Percentiles rank a stretch among this genome's conserved stretches.
These are phyloP conservation scores for Tetradesmus obliquus DNA, from an alignment of 139 green algal genomes.

Conservation along the genomic window DNA sequence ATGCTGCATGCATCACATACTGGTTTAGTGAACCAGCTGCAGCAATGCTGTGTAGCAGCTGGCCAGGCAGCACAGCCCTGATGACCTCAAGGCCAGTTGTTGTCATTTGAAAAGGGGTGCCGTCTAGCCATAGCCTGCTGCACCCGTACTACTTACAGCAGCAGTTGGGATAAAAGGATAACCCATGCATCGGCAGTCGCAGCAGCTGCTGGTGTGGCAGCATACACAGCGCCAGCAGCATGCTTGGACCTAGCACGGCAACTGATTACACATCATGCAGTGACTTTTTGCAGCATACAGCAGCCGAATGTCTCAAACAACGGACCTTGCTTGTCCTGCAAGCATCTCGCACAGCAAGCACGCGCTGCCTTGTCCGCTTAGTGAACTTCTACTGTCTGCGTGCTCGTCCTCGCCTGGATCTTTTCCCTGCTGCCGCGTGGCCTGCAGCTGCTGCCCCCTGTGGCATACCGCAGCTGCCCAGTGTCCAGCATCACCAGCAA, in stretches of 20 bases:
- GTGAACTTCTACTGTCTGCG: too few relatives aligned
- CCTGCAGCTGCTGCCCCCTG: conserved; percentile 78
- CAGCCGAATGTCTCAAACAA: not conserved
- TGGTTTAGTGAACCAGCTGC: not conserved
- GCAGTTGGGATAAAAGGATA: too few relatives aligned
- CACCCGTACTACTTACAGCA: not conserved
- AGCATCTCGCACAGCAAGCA: not conserved
- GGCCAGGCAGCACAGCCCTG: not conserved
- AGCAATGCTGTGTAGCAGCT: not conserved
- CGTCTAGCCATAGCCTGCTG: not conserved
- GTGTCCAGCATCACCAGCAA: conserved; percentile 78
- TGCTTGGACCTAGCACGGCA: too few relatives aligned
- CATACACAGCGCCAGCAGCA: too few relatives aligned
- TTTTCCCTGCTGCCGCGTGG: too few relatives aligned
- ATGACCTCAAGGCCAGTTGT: not conserved
- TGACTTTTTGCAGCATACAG: not conserved
- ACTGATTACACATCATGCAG: too few relatives aligned
- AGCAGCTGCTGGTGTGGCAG: too few relatives aligned
- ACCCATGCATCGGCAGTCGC: too few relatives aligned
- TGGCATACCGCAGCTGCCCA: conserved; percentile 75
- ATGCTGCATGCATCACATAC: too few relatives aligned
- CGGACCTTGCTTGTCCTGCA: not conserved
- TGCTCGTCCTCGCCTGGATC: too few relatives aligned
- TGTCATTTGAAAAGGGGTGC: not conserved
- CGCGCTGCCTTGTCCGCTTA: too few relatives aligned